These are phyloP conservation scores for Penicillium sp. DNA, from an alignment of 2,329 filamentous ascomycete genomes.

Conservation along the genomic window DNA sequence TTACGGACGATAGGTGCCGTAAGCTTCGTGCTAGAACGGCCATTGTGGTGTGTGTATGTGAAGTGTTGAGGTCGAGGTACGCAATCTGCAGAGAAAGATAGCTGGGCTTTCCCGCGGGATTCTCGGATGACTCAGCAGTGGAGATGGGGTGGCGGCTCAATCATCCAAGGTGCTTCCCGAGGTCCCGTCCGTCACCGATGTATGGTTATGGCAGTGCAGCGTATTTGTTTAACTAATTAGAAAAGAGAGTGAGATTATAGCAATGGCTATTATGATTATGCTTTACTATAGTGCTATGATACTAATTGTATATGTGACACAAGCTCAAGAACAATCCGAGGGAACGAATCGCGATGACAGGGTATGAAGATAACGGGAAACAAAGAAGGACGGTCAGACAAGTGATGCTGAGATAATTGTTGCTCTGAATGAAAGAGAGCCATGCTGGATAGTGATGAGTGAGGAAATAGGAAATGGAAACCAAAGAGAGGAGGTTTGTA, in stretches of 20 bases:
- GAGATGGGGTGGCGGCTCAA: not conserved
- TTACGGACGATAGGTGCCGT: conserved; percentile 33
- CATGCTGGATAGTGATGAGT: not conserved
- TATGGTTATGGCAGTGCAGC: not conserved
- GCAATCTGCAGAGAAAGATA: conserved; percentile 14
- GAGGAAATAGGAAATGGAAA: not conserved
- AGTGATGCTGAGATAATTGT: conserved; percentile 3
- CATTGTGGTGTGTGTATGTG: conserved; percentile 27
- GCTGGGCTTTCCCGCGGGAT: conserved; percentile 30
- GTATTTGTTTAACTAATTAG: not conserved
- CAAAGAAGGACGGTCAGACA: conserved; percentile 3
- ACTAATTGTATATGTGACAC: conserved; percentile 17
- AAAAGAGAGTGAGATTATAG: not conserved
- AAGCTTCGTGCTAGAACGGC: conserved; percentile 34
- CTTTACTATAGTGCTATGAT: conserved; percentile 13
- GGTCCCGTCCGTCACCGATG: not conserved
- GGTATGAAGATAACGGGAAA: conserved; percentile 20
- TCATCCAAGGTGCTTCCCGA: not conserved
- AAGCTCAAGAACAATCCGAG: conserved; percentile 5
- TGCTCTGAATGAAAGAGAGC: conserved; percentile 2
- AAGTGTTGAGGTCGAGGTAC: not conserved
- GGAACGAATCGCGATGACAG: conserved; percentile 23
- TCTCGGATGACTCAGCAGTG: conserved; percentile 12
- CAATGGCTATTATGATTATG: conserved; percentile 23
- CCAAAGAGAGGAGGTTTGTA: not conserved